phyloP scores from a whole-genome alignment of 257 asterid genomes.

The Nicotiana knightiana region DNA sequence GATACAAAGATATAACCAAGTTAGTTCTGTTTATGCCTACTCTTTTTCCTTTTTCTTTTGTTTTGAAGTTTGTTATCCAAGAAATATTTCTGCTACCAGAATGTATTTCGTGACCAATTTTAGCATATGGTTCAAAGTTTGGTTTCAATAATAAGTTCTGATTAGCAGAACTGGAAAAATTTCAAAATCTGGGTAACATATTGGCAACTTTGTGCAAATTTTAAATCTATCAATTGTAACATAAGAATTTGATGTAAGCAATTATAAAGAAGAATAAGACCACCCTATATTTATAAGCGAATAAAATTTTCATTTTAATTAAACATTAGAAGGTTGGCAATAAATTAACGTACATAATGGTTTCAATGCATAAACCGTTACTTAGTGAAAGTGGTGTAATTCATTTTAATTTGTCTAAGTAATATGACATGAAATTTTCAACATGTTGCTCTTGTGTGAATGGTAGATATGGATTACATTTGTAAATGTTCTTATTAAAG shows the following conservation, averaged over 20 bases:
- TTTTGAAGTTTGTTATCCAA: not conserved
- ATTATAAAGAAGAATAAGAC: not conserved
- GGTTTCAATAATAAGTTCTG: not conserved
- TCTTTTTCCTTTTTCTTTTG: not conserved
- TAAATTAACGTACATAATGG: not conserved
- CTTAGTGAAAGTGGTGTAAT: not conserved
- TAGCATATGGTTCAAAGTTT: not conserved
- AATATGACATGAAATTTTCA: not conserved
- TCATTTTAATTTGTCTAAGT: not conserved
- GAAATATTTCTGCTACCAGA: not conserved
- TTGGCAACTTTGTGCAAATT: not conserved
- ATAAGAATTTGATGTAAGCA: not conserved
- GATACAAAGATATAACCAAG: constrained; percentile 21
- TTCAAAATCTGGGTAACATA: not conserved
- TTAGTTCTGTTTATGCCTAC: constrained; percentile 3
- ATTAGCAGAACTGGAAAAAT: not conserved
- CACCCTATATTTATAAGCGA: not conserved
- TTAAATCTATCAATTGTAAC: not conserved
- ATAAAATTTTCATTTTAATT: not conserved
- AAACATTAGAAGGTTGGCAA: not conserved
- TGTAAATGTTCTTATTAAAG: not conserved
- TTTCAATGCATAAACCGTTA: not conserved
- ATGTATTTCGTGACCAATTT: not conserved
- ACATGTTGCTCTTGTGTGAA: not conserved
- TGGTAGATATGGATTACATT: not conserved